Percentiles rank a stretch among this genome's conserved stretches.
Evolutionary conservation across 169 alveolate species (phyloP).

Genomic region (Eimeria acervulina): DNA sequence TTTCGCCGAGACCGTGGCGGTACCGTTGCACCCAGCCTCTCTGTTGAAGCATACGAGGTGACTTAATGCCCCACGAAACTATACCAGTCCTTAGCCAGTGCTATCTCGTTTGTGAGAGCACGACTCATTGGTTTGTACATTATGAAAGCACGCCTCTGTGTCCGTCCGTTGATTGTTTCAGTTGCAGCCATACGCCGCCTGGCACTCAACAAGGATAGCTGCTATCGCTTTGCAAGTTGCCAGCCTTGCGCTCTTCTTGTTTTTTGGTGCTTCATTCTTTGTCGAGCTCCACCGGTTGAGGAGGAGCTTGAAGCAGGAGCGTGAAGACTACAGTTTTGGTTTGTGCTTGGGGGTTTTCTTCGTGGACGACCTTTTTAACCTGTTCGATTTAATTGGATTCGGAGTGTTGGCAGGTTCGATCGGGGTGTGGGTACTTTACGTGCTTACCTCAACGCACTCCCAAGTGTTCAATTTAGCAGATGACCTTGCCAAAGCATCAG

Average conservation of each 20-base stretch:
- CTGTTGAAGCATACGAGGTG: constrained; percentile 28
- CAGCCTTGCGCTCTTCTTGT: constrained; percentile 11
- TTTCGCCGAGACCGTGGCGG: constrained; percentile 54
- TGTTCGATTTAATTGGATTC: constrained; percentile 36
- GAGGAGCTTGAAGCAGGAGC: constrained; percentile 23
- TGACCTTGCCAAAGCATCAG: constrained; percentile 32
- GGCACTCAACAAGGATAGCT: constrained; percentile 34
- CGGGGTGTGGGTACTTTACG: constrained; percentile 39
- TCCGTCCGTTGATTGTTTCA: neutral
- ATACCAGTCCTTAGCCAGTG: neutral
- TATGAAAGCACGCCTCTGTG: neutral
- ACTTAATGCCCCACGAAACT: neutral
- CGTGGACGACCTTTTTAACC: constrained; percentile 47
- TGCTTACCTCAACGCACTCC: constrained; percentile 22
- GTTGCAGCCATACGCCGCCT: constrained; percentile 60
- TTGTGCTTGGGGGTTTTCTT: constrained; percentile 52
- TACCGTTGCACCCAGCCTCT: constrained; percentile 18
- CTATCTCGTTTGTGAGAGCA: neutral
- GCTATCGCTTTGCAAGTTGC: constrained; percentile 55
- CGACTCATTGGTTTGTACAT: neutral
- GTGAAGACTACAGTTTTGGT: constrained; percentile 45
- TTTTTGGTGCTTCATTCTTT: constrained; percentile 45
- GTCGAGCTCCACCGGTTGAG: constrained; percentile 40
- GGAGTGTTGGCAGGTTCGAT: constrained; percentile 31
- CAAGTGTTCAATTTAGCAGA: neutral